These are phyloP conservation scores for Phytophthora litchii DNA, from an alignment of 352 stramenopile genomes.

Conservation along the genomic window DNA sequence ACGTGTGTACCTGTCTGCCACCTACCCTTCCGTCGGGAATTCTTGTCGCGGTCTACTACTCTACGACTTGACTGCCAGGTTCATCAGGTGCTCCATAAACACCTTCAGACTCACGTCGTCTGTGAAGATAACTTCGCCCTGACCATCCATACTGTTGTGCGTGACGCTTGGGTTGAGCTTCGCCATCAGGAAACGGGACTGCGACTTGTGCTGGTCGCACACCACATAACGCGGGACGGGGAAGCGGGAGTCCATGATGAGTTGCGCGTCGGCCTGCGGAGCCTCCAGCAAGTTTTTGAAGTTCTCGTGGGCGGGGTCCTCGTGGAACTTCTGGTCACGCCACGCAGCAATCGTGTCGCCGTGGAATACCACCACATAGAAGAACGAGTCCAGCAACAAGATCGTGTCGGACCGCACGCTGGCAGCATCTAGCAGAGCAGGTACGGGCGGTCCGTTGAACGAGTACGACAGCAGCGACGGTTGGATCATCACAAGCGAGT, in stretches of 20 bases:
- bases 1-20: constrained; percentile 23
- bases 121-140: constrained; percentile 98
- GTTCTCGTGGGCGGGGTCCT: constrained; percentile 95
- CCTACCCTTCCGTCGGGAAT: constrained; percentile 19
- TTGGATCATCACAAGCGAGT: constrained; percentile 99
- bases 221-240: constrained; percentile 99
- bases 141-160: constrained; percentile 95
- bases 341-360: constrained; percentile 99
- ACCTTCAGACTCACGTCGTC: constrained; percentile 99
- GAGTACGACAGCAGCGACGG: constrained; percentile 98
- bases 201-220: constrained; percentile 99
- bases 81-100: constrained; percentile 99
- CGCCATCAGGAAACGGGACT: constrained; percentile 99
- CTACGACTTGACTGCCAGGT: constrained; percentile 88
- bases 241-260: constrained; percentile 99
- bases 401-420: constrained; percentile 98
- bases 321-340: constrained; percentile 96
- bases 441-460: constrained; percentile 91
- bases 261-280: constrained; percentile 97
- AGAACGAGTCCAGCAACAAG: constrained; percentile 99
- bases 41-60: constrained; percentile 13
- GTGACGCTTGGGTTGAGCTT: constrained; percentile 99
- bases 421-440: constrained; percentile 88
- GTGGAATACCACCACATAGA: constrained; percentile 99
- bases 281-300: constrained; percentile 98